These are phyloP conservation scores for Saitozyma podzolica DNA, from an alignment of 768 basidiomycete genomes.

Conservation along the genomic window DNA sequence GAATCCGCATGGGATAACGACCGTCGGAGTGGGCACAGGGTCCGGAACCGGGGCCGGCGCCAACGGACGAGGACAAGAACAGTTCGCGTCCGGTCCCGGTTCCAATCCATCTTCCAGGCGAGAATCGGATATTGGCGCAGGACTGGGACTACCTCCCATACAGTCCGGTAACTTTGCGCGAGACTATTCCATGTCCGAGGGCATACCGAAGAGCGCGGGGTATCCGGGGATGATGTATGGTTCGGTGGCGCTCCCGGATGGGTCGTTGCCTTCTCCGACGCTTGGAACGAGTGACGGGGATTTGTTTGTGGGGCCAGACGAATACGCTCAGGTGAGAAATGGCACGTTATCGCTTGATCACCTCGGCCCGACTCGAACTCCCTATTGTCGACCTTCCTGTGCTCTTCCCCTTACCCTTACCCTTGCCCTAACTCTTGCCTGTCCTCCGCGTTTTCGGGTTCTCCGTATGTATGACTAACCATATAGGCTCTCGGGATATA, in stretches of 20 bases:
- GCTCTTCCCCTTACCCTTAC: neutral
- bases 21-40: too few relatives aligned
- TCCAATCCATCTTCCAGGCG: too few relatives aligned
- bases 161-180: neutral
- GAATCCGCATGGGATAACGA: too few relatives aligned
- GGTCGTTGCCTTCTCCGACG: neutral
- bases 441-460: too few relatives aligned
- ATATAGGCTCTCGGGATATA: conserved; percentile 22
- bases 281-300: conserved; percentile 9
- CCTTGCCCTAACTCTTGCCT: too few relatives aligned
- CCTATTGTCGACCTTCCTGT: neutral
- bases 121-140: neutral
- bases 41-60: too few relatives aligned
- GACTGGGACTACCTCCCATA: neutral
- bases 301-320: conserved; percentile 11
- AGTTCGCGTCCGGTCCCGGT: too few relatives aligned
- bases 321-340: conserved; percentile 27
- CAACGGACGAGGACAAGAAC: too few relatives aligned
- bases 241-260: neutral
- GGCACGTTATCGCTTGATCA: neutral
- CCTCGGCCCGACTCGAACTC: too few relatives aligned
- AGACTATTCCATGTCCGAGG: neutral
- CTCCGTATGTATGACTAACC: neutral
- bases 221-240: conserved; percentile 20
- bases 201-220: conserved; percentile 6